Evolutionary conservation across 768 basidiomycete genomes (phyloP).

Genomic region (Termitomyces sp.): DNA sequence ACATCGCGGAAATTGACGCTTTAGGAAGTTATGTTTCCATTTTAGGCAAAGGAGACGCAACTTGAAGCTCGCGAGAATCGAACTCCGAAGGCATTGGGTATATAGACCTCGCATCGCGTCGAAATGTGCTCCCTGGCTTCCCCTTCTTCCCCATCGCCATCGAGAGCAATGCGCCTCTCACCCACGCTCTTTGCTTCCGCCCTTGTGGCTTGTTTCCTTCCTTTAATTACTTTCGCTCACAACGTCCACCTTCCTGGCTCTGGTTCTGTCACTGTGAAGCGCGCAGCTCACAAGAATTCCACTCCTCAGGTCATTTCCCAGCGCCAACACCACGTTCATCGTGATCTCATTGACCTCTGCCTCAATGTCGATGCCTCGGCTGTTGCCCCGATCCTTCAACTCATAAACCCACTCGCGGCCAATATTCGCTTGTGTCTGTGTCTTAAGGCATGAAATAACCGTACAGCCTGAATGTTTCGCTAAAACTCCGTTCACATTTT

Average conservation of each 20-base stretch:
- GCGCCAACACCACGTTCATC: slow-evolving; percentile 15
- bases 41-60: slow-evolving; percentile 7
- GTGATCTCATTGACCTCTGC: slow-evolving; percentile 18
- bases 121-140: neutral
- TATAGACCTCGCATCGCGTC: slow-evolving; percentile 11
- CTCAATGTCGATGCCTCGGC: slow-evolving; percentile 13
- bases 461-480: neutral
- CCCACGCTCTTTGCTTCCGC: slow-evolving; percentile 16
- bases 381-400: slow-evolving; percentile 10
- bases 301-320: slow-evolving; percentile 10
- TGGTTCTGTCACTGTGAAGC: slow-evolving; percentile 6
- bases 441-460: slow-evolving; percentile 7
- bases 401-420: slow-evolving; percentile 14
- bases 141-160: slow-evolving; percentile 6
- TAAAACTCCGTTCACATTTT: neutral
- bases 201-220: slow-evolving; percentile 13
- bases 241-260: slow-evolving; percentile 9
- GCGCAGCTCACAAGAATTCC: slow-evolving; percentile 1
- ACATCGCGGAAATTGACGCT: neutral
- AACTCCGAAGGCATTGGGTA: slow-evolving; percentile 15
- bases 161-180: slow-evolving; percentile 15
- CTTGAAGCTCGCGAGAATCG: slow-evolving; percentile 11
- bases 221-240: slow-evolving; percentile 7
- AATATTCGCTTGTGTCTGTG: slow-evolving; percentile 16
- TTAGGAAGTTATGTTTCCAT: slow-evolving; percentile 9